These are phyloP conservation scores for Tricholoma matsutake DNA, from an alignment of 768 basidiomycete genomes.

Conservation along the genomic window DNA sequence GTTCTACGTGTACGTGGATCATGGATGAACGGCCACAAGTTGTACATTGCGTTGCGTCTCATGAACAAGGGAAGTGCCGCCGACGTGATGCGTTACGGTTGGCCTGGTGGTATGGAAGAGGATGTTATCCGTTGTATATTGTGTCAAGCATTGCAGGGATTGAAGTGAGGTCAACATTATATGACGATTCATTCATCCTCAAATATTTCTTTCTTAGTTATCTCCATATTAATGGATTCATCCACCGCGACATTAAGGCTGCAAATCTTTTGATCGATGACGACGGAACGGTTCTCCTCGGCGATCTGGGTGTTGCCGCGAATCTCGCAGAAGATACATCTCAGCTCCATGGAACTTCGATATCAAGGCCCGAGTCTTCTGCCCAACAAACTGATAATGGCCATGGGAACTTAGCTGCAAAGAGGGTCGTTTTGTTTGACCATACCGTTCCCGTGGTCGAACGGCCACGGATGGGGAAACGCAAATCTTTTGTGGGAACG, in stretches of 20 bases:
- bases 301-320: conserved; percentile 91
- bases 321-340: conserved; percentile 69
- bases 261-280: conserved; percentile 92
- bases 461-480: conserved; percentile 61
- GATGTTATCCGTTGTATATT: conserved; percentile 84
- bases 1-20: conserved; percentile 88
- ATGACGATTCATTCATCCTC: not conserved
- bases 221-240: conserved; percentile 85
- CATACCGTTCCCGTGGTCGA: conserved; percentile 20
- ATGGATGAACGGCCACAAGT: conserved; percentile 82
- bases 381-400: not conserved
- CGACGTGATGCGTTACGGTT: conserved; percentile 81
- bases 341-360: conserved; percentile 15
- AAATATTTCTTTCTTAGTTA: conserved; percentile 44
- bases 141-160: conserved; percentile 82
- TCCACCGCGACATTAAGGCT: conserved; percentile 93
- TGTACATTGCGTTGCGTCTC: conserved; percentile 83
- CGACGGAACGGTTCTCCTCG: conserved; percentile 85
- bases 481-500: conserved; percentile 92
- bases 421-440: conserved; percentile 36
- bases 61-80: conserved; percentile 88
- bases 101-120: conserved; percentile 89
- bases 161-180: conserved; percentile 53
- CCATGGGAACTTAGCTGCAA: conserved; percentile 8
- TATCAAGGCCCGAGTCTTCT: not conserved